phyloP scores from a whole-genome alignment of 164 flowering plant genomes.

The Berberis thunbergii region DNA sequence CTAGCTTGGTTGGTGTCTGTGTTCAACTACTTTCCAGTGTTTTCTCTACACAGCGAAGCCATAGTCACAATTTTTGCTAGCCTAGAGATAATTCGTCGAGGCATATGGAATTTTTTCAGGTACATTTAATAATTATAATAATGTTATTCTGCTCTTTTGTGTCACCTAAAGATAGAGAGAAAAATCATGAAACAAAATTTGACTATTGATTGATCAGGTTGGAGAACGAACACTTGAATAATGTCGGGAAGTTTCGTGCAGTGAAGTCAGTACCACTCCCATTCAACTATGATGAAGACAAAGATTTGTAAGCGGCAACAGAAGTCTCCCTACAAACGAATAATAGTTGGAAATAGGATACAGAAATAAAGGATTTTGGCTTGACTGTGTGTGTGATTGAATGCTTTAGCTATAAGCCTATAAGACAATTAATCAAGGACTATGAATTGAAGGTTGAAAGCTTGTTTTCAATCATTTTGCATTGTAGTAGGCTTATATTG shows the following conservation, averaged over 20 bases:
- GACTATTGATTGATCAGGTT: conserved; percentile 24
- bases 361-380: no score
- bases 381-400: no score
- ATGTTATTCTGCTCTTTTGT: not conserved
- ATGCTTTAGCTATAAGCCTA: no score
- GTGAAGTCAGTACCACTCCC: conserved; percentile 64
- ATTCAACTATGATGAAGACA: conserved; percentile 49
- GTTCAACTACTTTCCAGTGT: conserved; percentile 19
- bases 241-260: conserved; percentile 61
- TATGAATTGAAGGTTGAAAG: no score
- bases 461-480: no score
- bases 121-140: conserved; percentile 7
- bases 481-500: no score
- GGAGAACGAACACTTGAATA: conserved; percentile 76
- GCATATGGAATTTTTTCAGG: conserved; percentile 86
- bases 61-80: conserved; percentile 37
- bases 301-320: conserved; percentile 26
- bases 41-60: conserved; percentile 34
- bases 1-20: conserved; percentile 70
- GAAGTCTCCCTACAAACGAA: not conserved
- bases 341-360: no score
- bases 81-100: conserved; percentile 72
- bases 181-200: not conserved
- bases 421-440: no score
- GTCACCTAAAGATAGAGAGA: not conserved